Percentiles rank a stretch among this genome's conserved stretches.
These are phyloP conservation scores for Pyrenochaeta sp. DNA, from an alignment of 2,329 filamentous ascomycete species.

Conservation along the genomic window DNA sequence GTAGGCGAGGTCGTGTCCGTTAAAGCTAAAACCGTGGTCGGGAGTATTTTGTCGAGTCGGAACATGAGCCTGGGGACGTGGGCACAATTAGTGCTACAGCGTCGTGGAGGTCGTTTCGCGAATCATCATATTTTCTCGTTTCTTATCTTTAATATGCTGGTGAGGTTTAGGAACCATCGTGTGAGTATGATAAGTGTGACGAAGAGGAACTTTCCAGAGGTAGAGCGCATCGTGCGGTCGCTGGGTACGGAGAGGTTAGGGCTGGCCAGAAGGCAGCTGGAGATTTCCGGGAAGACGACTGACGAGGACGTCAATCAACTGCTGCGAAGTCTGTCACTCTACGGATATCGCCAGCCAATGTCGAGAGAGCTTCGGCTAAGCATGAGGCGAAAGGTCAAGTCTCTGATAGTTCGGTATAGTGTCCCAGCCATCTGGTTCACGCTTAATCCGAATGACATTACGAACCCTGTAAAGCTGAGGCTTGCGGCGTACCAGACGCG, in stretches of 20 bases:
- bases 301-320: slow-evolving; percentile 1
- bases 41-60: neutral
- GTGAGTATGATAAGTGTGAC: slow-evolving; percentile 9
- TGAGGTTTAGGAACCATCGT: slow-evolving; percentile 4
- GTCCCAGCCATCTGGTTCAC: slow-evolving; percentile 6
- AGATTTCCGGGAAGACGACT: slow-evolving; percentile 4
- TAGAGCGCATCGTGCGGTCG: slow-evolving; percentile 4
- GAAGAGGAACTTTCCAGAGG: slow-evolving; percentile 2
- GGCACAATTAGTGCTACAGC: slow-evolving; percentile 3
- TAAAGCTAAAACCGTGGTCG: neutral
- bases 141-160: slow-evolving; percentile 7
- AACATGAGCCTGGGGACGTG: slow-evolving; percentile 5
- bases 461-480: slow-evolving; percentile 6
- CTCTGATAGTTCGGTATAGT: slow-evolving; percentile 4
- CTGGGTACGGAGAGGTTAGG: neutral
- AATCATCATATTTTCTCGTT: slow-evolving; percentile 2
- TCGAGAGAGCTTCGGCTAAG: slow-evolving; percentile 1
- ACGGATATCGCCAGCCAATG: slow-evolving; percentile 8
- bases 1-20: neutral
- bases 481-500: slow-evolving; percentile 4
- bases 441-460: slow-evolving; percentile 8
- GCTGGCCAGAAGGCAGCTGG: slow-evolving; percentile 1
- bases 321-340: slow-evolving; percentile 7
- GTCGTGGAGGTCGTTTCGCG: slow-evolving; percentile 2
- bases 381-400: slow-evolving; percentile 6